A percentile compares a stretch with the other conserved stretches of the same genome.
Evolutionary conservation across 495 filamentous ascomycete genomes (phyloP).

Genomic region (Neurospora africana): DNA sequence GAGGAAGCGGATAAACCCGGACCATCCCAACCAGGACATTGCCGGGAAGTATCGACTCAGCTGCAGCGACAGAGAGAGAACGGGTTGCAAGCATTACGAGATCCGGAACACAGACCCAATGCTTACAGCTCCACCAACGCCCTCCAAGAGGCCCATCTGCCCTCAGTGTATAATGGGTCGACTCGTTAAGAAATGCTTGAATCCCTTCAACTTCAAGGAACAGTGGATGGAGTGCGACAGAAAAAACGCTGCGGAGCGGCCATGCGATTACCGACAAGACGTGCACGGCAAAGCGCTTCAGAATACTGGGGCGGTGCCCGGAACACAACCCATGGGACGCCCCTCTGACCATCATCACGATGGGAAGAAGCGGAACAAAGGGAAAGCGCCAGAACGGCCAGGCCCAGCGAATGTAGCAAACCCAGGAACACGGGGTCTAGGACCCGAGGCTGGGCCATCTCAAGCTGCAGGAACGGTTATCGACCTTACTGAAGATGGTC

Average conservation of each 20-base stretch:
- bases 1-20: conserved; percentile 2
- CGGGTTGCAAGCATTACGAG: conserved; percentile 5
- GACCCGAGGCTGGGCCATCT: not conserved
- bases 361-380: not conserved
- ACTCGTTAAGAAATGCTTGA: not conserved
- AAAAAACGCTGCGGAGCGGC: conserved; percentile 1
- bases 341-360: not conserved
- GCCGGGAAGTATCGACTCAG: conserved; percentile 4
- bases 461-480: not conserved
- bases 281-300: not conserved
- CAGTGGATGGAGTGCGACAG: conserved; percentile 2
- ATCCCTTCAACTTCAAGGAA: conserved; percentile 3
- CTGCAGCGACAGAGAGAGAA: conserved; percentile 7
- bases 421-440: not conserved
- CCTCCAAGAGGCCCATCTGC: not conserved
- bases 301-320: not conserved
- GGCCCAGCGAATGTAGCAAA: not conserved
- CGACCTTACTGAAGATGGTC: not conserved
- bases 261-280: conserved; percentile 3
- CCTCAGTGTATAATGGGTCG: not conserved
- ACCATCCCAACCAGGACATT: not conserved
- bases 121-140: not conserved
- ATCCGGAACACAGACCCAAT: conserved; percentile 1
- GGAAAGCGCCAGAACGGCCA: not conserved
- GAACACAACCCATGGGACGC: not conserved